Base-by-base conservation (phyloP, 1,284 basidiomycete species). In the Hemileia vastatrix region DNA sequence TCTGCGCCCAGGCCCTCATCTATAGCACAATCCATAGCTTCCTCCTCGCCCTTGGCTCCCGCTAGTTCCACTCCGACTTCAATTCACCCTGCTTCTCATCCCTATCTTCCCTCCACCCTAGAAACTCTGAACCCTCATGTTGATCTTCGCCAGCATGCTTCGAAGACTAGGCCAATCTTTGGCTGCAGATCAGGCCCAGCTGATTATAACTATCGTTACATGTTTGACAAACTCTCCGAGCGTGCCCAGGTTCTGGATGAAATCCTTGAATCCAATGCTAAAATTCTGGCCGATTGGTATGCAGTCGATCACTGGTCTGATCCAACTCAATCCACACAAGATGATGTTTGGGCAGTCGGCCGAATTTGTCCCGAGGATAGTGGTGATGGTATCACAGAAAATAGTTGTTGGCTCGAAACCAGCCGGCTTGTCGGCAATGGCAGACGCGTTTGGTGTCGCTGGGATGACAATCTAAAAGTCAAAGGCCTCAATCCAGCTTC, bases 191-290 rank as follows among this genome's bases (percentile, higher is more conserved):
- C 4, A 47, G 23, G 18, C 31, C 27, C 63, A 21, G 9, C 43
- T 15, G 31, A 53, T 19, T 57, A 32, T 45, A 24, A 61, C 54
- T 31, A 92, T 78, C 83, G 87, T 31, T 95, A 95, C 76, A 93
- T 94, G 90, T 90, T 88, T 72, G 90, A 94, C 76, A 90, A 89
- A 77, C 80, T 87, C 18, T 83, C 83, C 0, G 87, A 88, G 70
- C 80, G 90, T 36, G 86, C 88, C 66, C 86, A 87, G 80, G 87
- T 79, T 15, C 81, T 95, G 51, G 91, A 95, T 71, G 84, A 86
- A 64, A 80, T 83, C 63, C 90, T 96, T 70, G 88, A 94, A 68
- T 85, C 90, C 57, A 84, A 88, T 66, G 87, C 84, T 1, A 84
- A 86, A 50, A 77, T 84, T 11, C 79, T 94, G 62, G 81, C 81